phyloP scores from a whole-genome alignment of 2,329 filamentous ascomycete genomes.

The Falciphora oryzae region DNA sequence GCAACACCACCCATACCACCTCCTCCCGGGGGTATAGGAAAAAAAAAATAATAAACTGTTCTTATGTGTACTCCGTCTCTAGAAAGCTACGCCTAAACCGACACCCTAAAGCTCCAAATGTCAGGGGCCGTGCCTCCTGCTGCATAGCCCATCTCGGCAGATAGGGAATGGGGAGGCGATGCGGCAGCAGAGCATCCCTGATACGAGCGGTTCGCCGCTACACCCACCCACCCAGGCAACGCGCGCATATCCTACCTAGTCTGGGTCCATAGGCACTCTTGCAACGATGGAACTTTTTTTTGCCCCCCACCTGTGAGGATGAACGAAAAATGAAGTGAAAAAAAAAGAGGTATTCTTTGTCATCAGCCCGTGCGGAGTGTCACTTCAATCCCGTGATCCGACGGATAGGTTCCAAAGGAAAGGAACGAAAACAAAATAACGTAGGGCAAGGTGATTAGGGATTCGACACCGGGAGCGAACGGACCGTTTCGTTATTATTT shows the following conservation, averaged over 20 bases:
- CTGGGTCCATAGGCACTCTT: not conserved
- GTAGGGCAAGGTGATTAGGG: not conserved
- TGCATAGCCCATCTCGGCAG: not conserved
- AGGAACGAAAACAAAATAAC: not conserved
- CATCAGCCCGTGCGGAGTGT: not conserved
- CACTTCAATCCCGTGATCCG: not conserved
- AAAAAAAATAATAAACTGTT: not conserved
- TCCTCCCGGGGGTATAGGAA: no score
- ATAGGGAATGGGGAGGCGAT: not conserved
- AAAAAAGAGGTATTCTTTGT: not conserved
- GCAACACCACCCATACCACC: no score
- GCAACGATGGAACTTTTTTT: not conserved
- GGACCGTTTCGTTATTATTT: not conserved
- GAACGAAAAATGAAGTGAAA: not conserved
- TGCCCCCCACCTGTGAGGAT: no score
- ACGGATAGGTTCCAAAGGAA: not conserved
- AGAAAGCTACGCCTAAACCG: not conserved
- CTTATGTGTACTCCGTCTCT: not conserved
- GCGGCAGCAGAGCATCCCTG: no score
- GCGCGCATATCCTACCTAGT: not conserved
- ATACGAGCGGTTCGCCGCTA: not conserved
- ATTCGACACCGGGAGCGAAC: not conserved
- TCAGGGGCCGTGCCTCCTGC: not conserved
- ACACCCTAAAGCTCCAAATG: not conserved
- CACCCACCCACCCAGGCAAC: no score